Evolutionary conservation across 352 stramenopile genomes (phyloP).

Genomic region (Aphanomyces astaci): DNA sequence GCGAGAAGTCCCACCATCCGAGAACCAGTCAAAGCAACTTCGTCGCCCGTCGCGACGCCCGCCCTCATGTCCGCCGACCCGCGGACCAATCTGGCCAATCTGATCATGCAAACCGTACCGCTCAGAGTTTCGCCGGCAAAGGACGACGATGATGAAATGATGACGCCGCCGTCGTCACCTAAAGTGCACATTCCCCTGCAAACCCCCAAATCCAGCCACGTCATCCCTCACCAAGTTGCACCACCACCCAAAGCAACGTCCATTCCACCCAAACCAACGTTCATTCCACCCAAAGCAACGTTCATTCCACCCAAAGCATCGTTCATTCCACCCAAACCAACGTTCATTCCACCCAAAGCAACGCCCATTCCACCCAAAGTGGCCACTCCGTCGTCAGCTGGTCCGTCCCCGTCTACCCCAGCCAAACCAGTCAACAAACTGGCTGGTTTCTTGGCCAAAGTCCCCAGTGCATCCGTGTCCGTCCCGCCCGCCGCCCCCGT

Average conservation of each 20-base stretch:
- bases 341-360: slow-evolving; percentile 24
- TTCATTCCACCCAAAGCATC: slow-evolving; percentile 4
- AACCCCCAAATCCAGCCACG: neutral
- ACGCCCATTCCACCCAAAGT: neutral
- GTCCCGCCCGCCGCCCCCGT: slow-evolving; percentile 45
- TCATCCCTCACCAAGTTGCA: neutral
- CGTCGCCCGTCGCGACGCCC: neutral
- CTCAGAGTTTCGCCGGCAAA: slow-evolving; percentile 27
- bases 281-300: slow-evolving; percentile 5
- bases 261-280: neutral
- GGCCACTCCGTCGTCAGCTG: slow-evolving; percentile 18
- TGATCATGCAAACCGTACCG: slow-evolving; percentile 15
- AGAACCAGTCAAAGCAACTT: neutral
- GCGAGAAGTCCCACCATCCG: neutral
- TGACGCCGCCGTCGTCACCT: slow-evolving; percentile 22
- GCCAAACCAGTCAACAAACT: slow-evolving; percentile 46
- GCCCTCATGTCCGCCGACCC: neutral
- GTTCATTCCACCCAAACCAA: slow-evolving; percentile 3
- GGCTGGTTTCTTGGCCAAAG: slow-evolving; percentile 68
- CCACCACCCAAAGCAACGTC: neutral
- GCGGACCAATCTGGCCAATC: slow-evolving; percentile 1
- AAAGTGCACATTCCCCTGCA: slow-evolving; percentile 6
- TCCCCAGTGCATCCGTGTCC: slow-evolving; percentile 32
- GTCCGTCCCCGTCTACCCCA: slow-evolving; percentile 4
- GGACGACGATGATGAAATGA: slow-evolving; percentile 32